Percentiles rank a stretch among this genome's conserved stretches.
Evolutionary conservation across 2,329 filamentous ascomycete species (phyloP).

Genomic region (Aschersonia sp.): DNA sequence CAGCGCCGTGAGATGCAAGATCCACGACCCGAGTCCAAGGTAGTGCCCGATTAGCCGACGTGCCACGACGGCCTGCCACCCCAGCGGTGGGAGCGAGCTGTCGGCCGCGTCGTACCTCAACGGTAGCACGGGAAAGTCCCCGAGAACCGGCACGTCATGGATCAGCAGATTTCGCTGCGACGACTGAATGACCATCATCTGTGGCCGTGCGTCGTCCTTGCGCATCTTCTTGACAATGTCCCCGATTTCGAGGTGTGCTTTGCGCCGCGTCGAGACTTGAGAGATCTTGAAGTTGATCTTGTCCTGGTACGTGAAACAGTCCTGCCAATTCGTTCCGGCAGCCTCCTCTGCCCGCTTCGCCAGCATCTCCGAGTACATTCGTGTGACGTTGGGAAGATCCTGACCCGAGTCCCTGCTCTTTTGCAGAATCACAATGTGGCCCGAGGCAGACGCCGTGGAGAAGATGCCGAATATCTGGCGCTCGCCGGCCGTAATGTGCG

Average conservation of each 20-base stretch:
- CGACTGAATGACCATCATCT: constrained; percentile 81
- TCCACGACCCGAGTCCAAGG: constrained; percentile 83
- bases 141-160: constrained; percentile 72
- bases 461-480: constrained; percentile 89
- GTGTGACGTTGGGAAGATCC: constrained; percentile 79
- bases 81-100: constrained; percentile 75
- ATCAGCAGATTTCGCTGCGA: constrained; percentile 67
- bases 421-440: constrained; percentile 79
- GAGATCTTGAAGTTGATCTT: constrained; percentile 72
- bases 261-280: constrained; percentile 78
- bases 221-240: constrained; percentile 83
- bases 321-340: constrained; percentile 58
- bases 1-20: constrained; percentile 73
- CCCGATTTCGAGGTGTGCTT: constrained; percentile 74
- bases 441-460: constrained; percentile 66
- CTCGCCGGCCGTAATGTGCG: constrained; percentile 82
- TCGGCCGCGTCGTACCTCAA: constrained; percentile 74
- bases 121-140: constrained; percentile 70
- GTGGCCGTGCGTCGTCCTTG: constrained; percentile 66
- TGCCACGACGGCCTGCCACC: constrained; percentile 84
- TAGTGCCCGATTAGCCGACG: constrained; percentile 81
- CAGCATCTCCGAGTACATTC: constrained; percentile 70
- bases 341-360: constrained; percentile 49
- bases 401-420: constrained; percentile 62
- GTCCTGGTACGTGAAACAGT: constrained; percentile 76